A percentile compares a stretch with the other conserved stretches of the same genome.
These are phyloP conservation scores for Adansonia grandidieri DNA, from an alignment of 441 rosid genomes.

Conservation along the genomic window DNA sequence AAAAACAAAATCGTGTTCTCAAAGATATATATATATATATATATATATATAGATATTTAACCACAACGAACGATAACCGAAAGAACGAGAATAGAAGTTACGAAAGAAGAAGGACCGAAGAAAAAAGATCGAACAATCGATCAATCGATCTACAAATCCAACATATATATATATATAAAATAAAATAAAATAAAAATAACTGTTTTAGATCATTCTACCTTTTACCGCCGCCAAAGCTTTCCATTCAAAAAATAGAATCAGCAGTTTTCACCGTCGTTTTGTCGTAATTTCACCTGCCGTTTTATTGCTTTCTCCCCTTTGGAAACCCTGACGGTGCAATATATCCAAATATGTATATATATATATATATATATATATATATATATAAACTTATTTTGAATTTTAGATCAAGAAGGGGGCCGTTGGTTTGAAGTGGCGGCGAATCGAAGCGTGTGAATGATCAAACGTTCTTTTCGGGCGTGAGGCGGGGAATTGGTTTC, in stretches of 20 bases:
- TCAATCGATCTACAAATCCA: not conserved
- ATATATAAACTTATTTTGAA: not conserved
- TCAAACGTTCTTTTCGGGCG: not conserved
- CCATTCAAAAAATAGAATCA: not conserved
- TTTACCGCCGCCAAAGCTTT: constrained; percentile 3
- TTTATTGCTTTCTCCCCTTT: not conserved
- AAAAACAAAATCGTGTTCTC: too few relatives aligned
- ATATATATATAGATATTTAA: too few relatives aligned
- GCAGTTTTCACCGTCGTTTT: constrained; percentile 27
- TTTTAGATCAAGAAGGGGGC: not conserved
- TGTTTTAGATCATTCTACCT: not conserved
- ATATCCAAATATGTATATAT: not conserved
- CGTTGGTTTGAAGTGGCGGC: constrained; percentile 26
- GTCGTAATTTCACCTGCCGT: constrained; percentile 11
- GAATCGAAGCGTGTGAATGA: constrained; percentile 26
- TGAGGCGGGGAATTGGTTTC: not conserved
- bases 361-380: too few relatives aligned
- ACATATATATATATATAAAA: not conserved
- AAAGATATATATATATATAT: too few relatives aligned
- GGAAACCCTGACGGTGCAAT: constrained; percentile 34
- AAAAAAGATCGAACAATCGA: too few relatives aligned
- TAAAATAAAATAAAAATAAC: not conserved
- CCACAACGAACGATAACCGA: too few relatives aligned
- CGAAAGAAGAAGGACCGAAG: too few relatives aligned
- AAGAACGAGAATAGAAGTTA: too few relatives aligned